Evolutionary conservation across 2,329 filamentous ascomycete species (phyloP), one percentile per base, ranked within the genome.

Genomic region (Alternaria sp.): DNA sequence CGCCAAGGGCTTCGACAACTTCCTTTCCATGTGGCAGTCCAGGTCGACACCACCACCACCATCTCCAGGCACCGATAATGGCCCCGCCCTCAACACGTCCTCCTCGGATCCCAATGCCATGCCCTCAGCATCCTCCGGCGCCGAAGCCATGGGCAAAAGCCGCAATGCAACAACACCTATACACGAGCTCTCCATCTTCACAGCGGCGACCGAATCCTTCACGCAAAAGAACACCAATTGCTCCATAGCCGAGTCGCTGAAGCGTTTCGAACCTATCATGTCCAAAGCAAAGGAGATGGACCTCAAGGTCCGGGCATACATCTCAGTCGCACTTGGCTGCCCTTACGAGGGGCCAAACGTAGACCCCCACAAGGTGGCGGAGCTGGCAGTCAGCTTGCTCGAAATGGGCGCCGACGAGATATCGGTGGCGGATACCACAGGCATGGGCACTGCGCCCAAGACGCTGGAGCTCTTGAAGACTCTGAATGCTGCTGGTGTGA

Each of bases 321-420:
- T 97, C 69, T 94, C 76, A 4, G 76, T 79, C 2, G 92, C 93
- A 0, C 83, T 96, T 6, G 91, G 91, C 2, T 96, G 92, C 66
- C 92, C 92, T 0, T 95, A 89, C 65, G 88, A 90, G 79, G 88
- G 88, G 0, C 86, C 87, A 0, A 82, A 89, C 56, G 85, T 88
- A 2, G 80, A 85, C 38, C 86, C 87, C 0, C 81, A 85, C 66
- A 85, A 83, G 57, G 88, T 90, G 3, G 87, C 88, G 3, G 85
- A 87, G 28, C 81, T 90, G 25, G 87, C 87, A 83, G 62, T 88
- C 83, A 72, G 81, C 7, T 78, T 97, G 50, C 84, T 97, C 1
- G 91, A 94, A 73, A 92, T 94, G 84, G 94, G 94, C 18, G 94
- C 92, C 20, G 92, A 97, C 74, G 93, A 97, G 83, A 93, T 97